Percentiles rank a stretch among this genome's conserved stretches.
Evolutionary conservation across 305 asterid species (phyloP).

Genomic region (Fraxinus baroniana): DNA sequence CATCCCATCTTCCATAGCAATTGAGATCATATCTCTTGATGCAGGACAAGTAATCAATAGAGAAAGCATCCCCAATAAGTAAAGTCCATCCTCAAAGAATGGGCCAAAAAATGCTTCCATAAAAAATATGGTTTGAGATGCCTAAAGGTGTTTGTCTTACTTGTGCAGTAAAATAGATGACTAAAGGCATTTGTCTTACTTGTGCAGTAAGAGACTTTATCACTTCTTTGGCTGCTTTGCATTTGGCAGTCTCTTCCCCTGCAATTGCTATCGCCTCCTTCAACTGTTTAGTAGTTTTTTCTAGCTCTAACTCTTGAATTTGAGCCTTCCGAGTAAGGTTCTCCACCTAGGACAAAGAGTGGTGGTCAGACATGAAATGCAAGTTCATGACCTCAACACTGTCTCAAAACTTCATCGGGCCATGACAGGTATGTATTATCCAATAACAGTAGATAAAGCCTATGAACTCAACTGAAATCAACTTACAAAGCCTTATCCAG

Average conservation of each 20-base stretch:
- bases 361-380: constrained; percentile 19
- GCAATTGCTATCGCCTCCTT: constrained; percentile 82
- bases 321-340: constrained; percentile 69
- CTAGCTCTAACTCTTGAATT: constrained; percentile 76
- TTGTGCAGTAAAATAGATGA: constrained; percentile 54
- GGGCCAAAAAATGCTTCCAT: neutral
- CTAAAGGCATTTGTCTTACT: neutral
- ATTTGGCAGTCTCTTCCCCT: constrained; percentile 78
- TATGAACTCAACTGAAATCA: constrained; percentile 7
- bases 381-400: constrained; percentile 20
- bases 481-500: constrained; percentile 17
- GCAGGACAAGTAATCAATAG: neutral
- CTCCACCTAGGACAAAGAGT: constrained; percentile 55
- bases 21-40: constrained; percentile 4
- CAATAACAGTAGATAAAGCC: constrained; percentile 14
- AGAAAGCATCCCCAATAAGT: constrained; percentile 6
- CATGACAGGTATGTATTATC: constrained; percentile 11
- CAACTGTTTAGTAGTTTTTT: constrained; percentile 73
- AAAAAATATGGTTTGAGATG: constrained; percentile 7
- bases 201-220: constrained; percentile 87
- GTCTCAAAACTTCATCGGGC: constrained; percentile 13
- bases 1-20: constrained; percentile 8
- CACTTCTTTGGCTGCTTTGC: constrained; percentile 94
- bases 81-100: neutral
- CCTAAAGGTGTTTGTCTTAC: neutral